A percentile compares a stretch with the other conserved stretches of the same genome.
These are phyloP conservation scores for Nothophytophthora sp. DNA, from an alignment of 352 stramenopile species.

Conservation along the genomic window DNA sequence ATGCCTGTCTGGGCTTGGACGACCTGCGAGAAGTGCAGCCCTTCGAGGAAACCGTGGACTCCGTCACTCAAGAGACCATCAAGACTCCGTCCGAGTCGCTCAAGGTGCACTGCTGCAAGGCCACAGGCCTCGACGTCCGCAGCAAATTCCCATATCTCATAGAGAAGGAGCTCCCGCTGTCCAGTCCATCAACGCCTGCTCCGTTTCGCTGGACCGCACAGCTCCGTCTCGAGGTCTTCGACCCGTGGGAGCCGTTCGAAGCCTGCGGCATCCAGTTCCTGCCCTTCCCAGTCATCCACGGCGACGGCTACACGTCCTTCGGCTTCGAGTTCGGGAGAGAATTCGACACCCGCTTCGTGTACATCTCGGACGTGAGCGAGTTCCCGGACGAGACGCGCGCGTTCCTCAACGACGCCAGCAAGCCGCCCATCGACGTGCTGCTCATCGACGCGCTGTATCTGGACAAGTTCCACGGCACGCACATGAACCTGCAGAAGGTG, in stretches of 20 bases:
- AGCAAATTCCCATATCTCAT: constrained; percentile 76
- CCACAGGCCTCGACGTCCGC: constrained; percentile 49
- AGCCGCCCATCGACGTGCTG: constrained; percentile 57
- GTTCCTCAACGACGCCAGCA: constrained; percentile 44
- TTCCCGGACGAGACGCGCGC: constrained; percentile 42
- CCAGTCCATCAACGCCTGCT: constrained; percentile 1
- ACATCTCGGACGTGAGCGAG: constrained; percentile 79
- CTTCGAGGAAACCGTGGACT: constrained; percentile 35
- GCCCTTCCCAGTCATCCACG: constrained; percentile 71
- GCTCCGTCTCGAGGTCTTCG: constrained; percentile 50
- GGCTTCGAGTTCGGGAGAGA: constrained; percentile 72
- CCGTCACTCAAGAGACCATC: constrained; percentile 35
- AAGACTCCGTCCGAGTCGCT: constrained; percentile 42
- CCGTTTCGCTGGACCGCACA: constrained; percentile 64
- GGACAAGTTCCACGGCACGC: constrained; percentile 55
- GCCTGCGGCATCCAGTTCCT: constrained; percentile 33
- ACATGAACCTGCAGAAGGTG: constrained; percentile 73
- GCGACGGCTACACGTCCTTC: constrained; percentile 60
- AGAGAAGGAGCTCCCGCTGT: constrained; percentile 24
- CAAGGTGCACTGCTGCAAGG: constrained; percentile 46
- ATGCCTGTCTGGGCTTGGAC: constrained; percentile 72
- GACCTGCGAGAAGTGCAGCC: constrained; percentile 68
- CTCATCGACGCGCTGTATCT: constrained; percentile 73
- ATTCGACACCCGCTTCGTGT: constrained; percentile 57
- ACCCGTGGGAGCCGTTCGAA: constrained; percentile 39